Evolutionary conservation across 345 rosid genomes (phyloP).

Genomic region (Turnera subulata): DNA sequence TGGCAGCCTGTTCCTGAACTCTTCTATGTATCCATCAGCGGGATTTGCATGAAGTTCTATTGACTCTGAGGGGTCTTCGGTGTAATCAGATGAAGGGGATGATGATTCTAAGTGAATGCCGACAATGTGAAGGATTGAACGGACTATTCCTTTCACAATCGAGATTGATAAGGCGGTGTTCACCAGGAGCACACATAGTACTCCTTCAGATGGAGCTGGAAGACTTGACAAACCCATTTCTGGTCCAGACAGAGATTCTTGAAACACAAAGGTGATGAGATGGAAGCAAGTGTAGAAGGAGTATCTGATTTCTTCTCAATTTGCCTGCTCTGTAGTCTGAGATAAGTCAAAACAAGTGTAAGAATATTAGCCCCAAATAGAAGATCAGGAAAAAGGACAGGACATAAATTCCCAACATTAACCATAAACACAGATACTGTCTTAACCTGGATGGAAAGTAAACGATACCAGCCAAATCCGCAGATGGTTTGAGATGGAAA

Average conservation of each 20-base stretch:
- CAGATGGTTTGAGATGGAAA: no score
- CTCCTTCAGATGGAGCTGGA: slow-evolving; percentile 91
- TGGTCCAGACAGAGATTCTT: neutral
- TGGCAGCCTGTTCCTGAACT: slow-evolving; percentile 58
- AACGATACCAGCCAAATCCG: no score
- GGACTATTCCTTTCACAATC: slow-evolving; percentile 56
- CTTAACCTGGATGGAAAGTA: no score
- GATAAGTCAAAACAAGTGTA: slow-evolving; percentile 15
- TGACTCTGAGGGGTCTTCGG: slow-evolving; percentile 32
- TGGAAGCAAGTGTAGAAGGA: neutral
- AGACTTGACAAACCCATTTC: slow-evolving; percentile 81
- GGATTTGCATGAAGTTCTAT: slow-evolving; percentile 36
- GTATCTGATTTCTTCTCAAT: no score
- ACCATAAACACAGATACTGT: no score
- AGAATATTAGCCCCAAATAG: slow-evolving; percentile 17
- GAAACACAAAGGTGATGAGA: neutral
- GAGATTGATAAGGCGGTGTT: slow-evolving; percentile 87
- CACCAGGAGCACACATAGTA: slow-evolving; percentile 64
- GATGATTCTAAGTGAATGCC: slow-evolving; percentile 53
- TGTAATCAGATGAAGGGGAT: slow-evolving; percentile 24
- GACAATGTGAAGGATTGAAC: slow-evolving; percentile 57
- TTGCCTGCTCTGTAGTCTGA: slow-evolving; percentile 18
- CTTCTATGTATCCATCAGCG: slow-evolving; percentile 50
- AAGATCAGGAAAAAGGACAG: no score
- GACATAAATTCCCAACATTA: no score